Evolutionary conservation across 306 rosid genomes (phyloP).

Genomic region (Carpinus fangiana): DNA sequence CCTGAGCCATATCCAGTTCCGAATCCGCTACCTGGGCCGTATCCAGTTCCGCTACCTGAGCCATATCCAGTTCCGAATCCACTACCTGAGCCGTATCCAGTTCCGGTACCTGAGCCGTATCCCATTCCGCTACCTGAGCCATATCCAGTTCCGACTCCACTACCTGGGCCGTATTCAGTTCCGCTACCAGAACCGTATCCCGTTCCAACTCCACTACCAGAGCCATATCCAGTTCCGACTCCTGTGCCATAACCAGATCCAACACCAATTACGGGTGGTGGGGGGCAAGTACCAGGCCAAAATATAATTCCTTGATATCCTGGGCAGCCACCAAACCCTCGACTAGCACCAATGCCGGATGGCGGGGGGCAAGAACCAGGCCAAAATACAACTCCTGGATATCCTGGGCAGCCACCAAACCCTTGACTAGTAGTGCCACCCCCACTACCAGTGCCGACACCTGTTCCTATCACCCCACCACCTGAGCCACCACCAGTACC

Average conservation of each 20-base stretch:
- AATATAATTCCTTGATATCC: too few species aligned
- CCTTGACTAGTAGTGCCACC: background rate
- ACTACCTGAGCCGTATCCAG: background rate
- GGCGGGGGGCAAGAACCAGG: too few species aligned
- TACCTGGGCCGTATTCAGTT: too few species aligned
- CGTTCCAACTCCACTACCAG: background rate
- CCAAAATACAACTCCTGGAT: too few species aligned
- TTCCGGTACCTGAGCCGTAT: background rate
- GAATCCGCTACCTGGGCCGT: background rate
- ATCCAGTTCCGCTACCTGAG: background rate
- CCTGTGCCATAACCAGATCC: too few species aligned
- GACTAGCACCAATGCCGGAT: too few species aligned
- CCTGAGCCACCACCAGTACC: conserved; percentile 14
- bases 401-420: too few species aligned
- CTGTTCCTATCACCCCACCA: background rate
- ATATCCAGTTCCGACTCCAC: too few species aligned
- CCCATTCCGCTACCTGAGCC: background rate
- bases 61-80: background rate
- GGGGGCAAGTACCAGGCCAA: too few species aligned
- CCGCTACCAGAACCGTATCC: too few species aligned
- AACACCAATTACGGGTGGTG: too few species aligned
- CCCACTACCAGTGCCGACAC: background rate
- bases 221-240: background rate
- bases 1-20: background rate
- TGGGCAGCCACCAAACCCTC: too few species aligned